phyloP scores from a whole-genome alignment of 2,329 filamentous ascomycete species.

The Cladosporium sp. region DNA sequence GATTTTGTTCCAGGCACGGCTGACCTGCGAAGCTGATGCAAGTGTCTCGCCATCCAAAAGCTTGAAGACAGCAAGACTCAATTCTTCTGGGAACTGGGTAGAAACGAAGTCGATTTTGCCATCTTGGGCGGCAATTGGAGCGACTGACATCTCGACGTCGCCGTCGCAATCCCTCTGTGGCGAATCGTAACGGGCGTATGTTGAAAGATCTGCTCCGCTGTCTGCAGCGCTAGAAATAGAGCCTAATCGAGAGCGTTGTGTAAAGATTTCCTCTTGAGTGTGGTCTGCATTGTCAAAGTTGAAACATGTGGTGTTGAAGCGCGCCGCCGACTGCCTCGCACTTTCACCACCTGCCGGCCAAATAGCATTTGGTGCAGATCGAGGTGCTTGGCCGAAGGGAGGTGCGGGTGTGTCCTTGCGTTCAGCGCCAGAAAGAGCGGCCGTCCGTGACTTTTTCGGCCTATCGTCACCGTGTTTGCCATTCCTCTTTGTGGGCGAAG shows the following conservation, averaged over 20 bases:
- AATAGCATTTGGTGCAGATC: constrained; percentile 16
- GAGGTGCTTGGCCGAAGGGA: constrained; percentile 13
- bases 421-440: constrained; percentile 17
- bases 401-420: constrained; percentile 33
- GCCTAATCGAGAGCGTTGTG: constrained; percentile 24
- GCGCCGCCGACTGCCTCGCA: constrained; percentile 29
- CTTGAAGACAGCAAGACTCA: constrained; percentile 56
- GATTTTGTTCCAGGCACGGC: constrained; percentile 52
- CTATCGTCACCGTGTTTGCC: constrained; percentile 23
- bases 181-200: constrained; percentile 21
- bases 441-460: constrained; percentile 25
- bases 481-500: constrained; percentile 30
- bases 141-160: constrained; percentile 25
- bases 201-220: constrained; percentile 33
- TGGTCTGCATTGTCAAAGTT: constrained; percentile 3
- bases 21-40: constrained; percentile 52
- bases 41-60: constrained; percentile 57
- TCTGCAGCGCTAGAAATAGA: constrained; percentile 33
- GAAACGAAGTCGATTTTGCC: constrained; percentile 8
- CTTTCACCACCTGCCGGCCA: constrained; percentile 27
- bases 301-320: constrained; percentile 17
- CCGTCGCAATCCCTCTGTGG: constrained; percentile 27
- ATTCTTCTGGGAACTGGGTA: constrained; percentile 51
- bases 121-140: background rate
- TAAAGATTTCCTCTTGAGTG: constrained; percentile 19